Evolutionary conservation across 345 rosid genomes (phyloP).

Genomic region (Toxicodendron radicans): DNA sequence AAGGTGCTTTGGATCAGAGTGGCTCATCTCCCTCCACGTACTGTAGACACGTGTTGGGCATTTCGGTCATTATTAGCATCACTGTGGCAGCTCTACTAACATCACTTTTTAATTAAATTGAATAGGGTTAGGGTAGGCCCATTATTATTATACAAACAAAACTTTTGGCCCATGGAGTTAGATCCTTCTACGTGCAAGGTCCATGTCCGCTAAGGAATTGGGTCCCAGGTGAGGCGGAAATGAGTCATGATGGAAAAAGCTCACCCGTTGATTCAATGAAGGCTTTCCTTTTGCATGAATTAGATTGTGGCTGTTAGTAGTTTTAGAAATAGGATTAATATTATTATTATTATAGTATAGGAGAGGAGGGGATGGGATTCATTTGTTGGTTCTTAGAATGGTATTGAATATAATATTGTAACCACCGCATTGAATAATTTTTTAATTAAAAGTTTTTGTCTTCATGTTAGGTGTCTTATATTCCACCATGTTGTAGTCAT

Average conservation of each 20-base stretch:
- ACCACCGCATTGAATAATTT: conserved; percentile 25
- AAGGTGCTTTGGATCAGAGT: conserved; percentile 54
- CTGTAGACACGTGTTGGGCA: conserved; percentile 17
- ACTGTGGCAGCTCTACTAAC: conserved; percentile 40
- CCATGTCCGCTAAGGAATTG: conserved; percentile 18
- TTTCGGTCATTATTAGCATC: conserved; percentile 23
- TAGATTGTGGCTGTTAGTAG: conserved; percentile 6
- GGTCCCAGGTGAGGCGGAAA: conserved; percentile 29
- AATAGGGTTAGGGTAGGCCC: conserved; percentile 18
- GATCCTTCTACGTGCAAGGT: conserved; percentile 14
- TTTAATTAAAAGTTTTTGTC: conserved; percentile 6
- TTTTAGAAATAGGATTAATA: background rate
- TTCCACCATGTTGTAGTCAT: background rate
- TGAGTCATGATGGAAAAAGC: conserved; percentile 34
- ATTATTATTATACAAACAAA: background rate
- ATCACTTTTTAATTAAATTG: background rate
- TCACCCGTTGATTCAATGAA: conserved; percentile 19
- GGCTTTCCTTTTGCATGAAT: too few relatives aligned
- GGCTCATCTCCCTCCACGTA: conserved; percentile 44
- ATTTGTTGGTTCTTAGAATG: conserved; percentile 23
- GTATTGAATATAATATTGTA: background rate
- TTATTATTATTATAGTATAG: background rate
- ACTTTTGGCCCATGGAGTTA: conserved; percentile 19
- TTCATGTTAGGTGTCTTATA: conserved; percentile 7
- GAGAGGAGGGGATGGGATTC: conserved; percentile 27